Evolutionary conservation across 108 stramenopile species (phyloP).

Genomic region (Cyclostephanos tholiformis): DNA sequence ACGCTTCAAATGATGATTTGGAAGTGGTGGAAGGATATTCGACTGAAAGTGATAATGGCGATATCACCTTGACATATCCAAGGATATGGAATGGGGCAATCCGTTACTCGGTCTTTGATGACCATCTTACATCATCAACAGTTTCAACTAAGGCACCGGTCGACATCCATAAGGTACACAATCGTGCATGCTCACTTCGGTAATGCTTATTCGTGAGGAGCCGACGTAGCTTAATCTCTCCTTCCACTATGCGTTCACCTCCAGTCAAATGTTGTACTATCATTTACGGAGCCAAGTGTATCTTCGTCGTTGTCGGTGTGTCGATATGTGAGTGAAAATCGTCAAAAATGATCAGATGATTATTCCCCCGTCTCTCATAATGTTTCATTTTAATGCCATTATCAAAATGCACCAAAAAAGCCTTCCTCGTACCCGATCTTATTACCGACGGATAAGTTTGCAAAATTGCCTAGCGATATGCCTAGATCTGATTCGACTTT

Average conservation of each 20-base stretch:
- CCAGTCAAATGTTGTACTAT: background rate
- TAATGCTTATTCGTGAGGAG: too few relatives aligned
- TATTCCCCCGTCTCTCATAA: background rate
- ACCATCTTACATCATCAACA: background rate
- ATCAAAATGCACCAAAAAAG: background rate
- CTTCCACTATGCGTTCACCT: too few relatives aligned
- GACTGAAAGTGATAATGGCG: background rate
- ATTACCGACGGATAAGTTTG: conserved; percentile 5
- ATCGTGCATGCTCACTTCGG: background rate
- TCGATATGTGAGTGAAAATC: conserved; percentile 4
- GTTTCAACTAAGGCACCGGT: background rate
- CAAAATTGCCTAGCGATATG: background rate
- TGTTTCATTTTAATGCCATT: background rate
- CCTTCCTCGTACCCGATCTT: conserved; percentile 9
- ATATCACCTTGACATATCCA: background rate
- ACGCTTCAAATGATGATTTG: conserved; percentile 2
- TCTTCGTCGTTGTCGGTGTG: background rate
- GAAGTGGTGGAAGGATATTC: conserved; percentile 4
- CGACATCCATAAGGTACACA: background rate
- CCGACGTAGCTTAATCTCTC: too few relatives aligned
- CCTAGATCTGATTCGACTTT: background rate
- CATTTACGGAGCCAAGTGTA: background rate
- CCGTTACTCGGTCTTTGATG: background rate
- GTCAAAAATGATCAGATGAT: background rate
- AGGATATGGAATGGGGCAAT: background rate